Evolutionary conservation across 31 red algal genomes (phyloP), one percentile per base, ranked within the genome.

Genomic region (Porphyra umbilicalis): DNA sequence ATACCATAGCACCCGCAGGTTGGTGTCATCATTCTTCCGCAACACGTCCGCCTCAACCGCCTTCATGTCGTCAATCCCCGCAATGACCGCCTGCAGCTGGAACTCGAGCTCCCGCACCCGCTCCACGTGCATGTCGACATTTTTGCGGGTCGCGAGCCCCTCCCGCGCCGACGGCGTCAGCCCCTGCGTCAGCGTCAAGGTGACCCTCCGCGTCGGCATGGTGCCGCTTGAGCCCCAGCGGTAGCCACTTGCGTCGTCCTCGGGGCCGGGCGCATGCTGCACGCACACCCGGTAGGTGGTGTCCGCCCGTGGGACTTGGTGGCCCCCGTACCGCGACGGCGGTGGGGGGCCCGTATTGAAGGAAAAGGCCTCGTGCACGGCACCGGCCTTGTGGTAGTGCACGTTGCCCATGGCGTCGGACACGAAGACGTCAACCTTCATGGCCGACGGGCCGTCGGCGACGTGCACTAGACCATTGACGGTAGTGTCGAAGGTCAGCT

Each of bases 11-110:
- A 82, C 81, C 3, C 81, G 35, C 33, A 75, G 36, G 81, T 82
- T 82, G 34, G 81, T 82, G 75, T 82, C 75, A 25, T 82, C 81
- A 25, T 82, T 82, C 33, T 68, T 82, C 36, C 36, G 68, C 75
- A 75, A 36, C 81, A 82, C 75, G 75, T 39, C 33, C 29, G 37
- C 81, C 37, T 82, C 81, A 37, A 68, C 68, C 3, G 36, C 75
- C n/a, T 75, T 82, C 36, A 82, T 34, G 36, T 82, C 75, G 71
- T 82, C 81, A 36, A 82, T 68, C n/a, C 75, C 81, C 6, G 36
- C 81, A 82, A 82, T 75, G 25, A 82, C 75, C 39, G 71, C 35
- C 35, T 75, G 68, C 71, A 82, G 75, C 37, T 82, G 81, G 34
- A 46, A 68, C 37, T 82, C 81, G 68, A 82, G 71, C 2, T 39